Evolutionary conservation across 257 asterid genomes (phyloP).

Genomic region (Plantago ovata): DNA sequence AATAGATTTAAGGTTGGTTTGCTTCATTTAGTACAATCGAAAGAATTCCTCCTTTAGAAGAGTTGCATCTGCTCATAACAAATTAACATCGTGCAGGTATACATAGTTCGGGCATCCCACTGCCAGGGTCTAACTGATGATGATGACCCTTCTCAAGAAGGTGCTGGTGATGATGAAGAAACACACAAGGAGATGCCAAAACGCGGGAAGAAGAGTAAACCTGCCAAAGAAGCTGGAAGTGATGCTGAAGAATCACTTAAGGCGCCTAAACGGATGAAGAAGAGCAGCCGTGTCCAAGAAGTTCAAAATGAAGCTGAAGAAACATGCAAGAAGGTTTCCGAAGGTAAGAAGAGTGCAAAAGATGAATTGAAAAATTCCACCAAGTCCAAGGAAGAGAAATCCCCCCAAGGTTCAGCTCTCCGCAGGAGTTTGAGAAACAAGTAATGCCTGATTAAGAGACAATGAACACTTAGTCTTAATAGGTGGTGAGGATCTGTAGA

Average conservation of each 20-base stretch:
- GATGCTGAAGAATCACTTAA: too few species aligned
- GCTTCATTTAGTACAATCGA: neutral
- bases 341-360: slow-evolving; percentile 15
- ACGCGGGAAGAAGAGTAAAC: slow-evolving; percentile 13
- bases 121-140: slow-evolving; percentile 16
- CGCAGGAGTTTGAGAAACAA: slow-evolving; percentile 46
- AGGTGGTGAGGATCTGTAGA: too few species aligned
- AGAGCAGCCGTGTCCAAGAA: slow-evolving; percentile 11
- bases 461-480: too few species aligned
- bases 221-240: too few species aligned
- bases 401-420: slow-evolving; percentile 26
- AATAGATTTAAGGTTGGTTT: slow-evolving; percentile 70
- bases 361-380: slow-evolving; percentile 15
- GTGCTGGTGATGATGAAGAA: slow-evolving; percentile 31
- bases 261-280: too few species aligned
- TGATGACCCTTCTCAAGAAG: slow-evolving; percentile 14
- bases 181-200: slow-evolving; percentile 20
- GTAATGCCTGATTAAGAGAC: slow-evolving; percentile 10
- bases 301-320: slow-evolving; percentile 31
- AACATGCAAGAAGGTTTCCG: slow-evolving; percentile 20
- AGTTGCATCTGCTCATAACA: neutral
- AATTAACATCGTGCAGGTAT: slow-evolving; percentile 40
- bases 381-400: slow-evolving; percentile 22
- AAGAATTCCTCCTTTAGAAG: slow-evolving; percentile 4
- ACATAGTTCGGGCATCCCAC: slow-evolving; percentile 51